These are phyloP conservation scores for Amauroascus verrucosus DNA, from an alignment of 2,329 filamentous ascomycete genomes.

Conservation along the genomic window DNA sequence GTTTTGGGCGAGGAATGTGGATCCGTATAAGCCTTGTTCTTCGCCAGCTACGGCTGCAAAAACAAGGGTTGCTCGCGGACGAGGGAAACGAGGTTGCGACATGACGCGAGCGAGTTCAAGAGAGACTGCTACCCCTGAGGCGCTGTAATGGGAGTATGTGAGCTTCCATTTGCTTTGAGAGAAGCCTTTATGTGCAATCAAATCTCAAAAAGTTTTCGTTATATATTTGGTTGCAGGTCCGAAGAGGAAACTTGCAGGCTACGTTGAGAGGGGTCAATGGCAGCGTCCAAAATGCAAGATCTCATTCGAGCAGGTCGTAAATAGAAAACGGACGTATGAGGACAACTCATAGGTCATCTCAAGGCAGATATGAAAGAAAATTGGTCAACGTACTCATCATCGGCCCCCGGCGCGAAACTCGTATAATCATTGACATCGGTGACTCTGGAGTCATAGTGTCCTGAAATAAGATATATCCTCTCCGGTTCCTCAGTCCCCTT, in stretches of 20 bases:
- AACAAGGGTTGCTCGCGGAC: conserved; percentile 10
- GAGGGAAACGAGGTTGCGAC: conserved; percentile 10
- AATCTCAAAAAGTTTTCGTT: not conserved
- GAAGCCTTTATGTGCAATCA: not conserved
- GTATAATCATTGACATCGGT: conserved; percentile 10
- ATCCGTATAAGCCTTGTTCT: conserved; percentile 12
- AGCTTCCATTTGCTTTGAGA: not conserved
- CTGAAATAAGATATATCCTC: conserved; percentile 12
- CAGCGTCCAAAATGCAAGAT: not conserved
- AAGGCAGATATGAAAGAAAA: not conserved
- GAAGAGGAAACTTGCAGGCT: not conserved
- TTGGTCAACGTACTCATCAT: conserved; percentile 11
- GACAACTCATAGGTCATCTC: not conserved
- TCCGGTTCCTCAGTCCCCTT: conserved; percentile 11
- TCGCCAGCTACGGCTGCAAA: conserved; percentile 14
- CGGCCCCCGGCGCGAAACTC: conserved; percentile 11
- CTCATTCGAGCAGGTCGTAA: not conserved
- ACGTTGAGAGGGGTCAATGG: not conserved
- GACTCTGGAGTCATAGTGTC: conserved; percentile 12
- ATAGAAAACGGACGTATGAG: not conserved
- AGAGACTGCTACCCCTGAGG: conserved; percentile 12
- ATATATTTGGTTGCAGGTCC: not conserved
- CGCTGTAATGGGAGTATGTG: conserved; percentile 1
- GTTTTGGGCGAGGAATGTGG: conserved; percentile 8
- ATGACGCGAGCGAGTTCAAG: conserved; percentile 13